Conservation (phyloP, 177 flowering plant genomes). For the Telopea speciosissima region DNA sequence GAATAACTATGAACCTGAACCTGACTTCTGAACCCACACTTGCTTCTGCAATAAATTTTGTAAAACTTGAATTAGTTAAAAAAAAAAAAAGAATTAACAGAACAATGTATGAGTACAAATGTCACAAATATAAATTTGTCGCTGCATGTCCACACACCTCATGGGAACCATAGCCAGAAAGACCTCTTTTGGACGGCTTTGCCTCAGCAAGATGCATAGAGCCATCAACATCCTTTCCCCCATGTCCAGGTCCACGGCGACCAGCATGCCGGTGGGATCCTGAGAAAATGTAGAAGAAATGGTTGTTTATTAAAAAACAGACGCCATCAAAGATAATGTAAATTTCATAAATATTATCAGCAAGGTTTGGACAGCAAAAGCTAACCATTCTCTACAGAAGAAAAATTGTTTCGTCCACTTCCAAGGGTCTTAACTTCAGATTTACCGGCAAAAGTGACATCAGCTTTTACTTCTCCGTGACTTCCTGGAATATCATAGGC, state of each 20-base stretch:
- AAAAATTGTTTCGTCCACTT: conserved; percentile 40
- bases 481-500: conserved; percentile 17
- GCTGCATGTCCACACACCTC: conserved; percentile 42
- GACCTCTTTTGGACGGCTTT: conserved; percentile 54
- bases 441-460: conserved; percentile 26
- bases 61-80: neutral
- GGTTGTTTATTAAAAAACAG: neutral
- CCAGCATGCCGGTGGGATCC: conserved; percentile 54
- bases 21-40: conserved; percentile 40
- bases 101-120: neutral
- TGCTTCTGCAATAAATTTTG: conserved; percentile 27
- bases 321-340: neutral
- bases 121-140: neutral
- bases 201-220: conserved; percentile 35
- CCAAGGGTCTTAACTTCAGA: conserved; percentile 37
- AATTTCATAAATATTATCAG: neutral
- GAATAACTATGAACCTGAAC: conserved; percentile 24
- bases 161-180: conserved; percentile 52
- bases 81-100: neutral
- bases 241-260: conserved; percentile 58
- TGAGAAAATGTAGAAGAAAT: conserved; percentile 13
- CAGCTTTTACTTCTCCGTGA: conserved; percentile 36
- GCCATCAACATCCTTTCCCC: conserved; percentile 52
- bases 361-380: neutral
- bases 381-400: conserved; percentile 48